Evolutionary conservation across 1,139 yeast genomes (phyloP).

Genomic region (Candida sojae): DNA sequence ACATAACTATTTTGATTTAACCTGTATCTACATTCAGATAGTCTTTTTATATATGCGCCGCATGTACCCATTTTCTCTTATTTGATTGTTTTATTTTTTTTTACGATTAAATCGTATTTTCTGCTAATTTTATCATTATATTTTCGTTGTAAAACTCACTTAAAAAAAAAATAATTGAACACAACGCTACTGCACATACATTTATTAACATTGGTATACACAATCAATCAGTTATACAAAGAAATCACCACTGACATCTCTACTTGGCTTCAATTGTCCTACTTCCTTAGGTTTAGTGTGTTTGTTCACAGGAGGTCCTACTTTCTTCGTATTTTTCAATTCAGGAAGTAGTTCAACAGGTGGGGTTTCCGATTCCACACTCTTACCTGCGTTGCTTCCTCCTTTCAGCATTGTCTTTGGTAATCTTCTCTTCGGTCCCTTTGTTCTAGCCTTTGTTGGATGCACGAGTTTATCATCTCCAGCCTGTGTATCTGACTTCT

Average conservation of each 20-base stretch:
- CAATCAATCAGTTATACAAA: conserved; percentile 18
- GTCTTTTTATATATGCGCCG: too few species aligned
- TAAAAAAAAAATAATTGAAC: too few species aligned
- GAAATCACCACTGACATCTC: conserved; percentile 37
- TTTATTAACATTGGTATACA: too few species aligned
- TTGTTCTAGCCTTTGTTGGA: conserved; percentile 61
- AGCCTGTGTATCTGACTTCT: conserved; percentile 11
- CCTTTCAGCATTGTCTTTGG: conserved; percentile 40
- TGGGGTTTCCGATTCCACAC: too few species aligned
- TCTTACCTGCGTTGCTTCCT: not conserved
- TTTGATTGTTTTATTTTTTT: too few species aligned
- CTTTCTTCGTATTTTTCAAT: conserved; percentile 12
- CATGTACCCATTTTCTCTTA: too few species aligned
- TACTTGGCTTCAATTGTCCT: conserved; percentile 27
- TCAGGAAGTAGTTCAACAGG: not conserved
- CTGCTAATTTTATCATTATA: too few species aligned
- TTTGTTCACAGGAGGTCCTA: conserved; percentile 34
- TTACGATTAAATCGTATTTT: too few species aligned
- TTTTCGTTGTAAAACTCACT: too few species aligned
- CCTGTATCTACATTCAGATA: too few species aligned
- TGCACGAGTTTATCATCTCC: conserved; percentile 46
- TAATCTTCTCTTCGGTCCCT: conserved; percentile 74
- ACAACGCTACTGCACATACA: too few species aligned
- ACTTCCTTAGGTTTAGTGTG: conserved; percentile 28
- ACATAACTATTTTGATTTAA: too few species aligned